Percentiles rank a stretch among this genome's conserved stretches.
phyloP scores from a whole-genome alignment of 768 basidiomycete species.

The Cytidiella melzeri region DNA sequence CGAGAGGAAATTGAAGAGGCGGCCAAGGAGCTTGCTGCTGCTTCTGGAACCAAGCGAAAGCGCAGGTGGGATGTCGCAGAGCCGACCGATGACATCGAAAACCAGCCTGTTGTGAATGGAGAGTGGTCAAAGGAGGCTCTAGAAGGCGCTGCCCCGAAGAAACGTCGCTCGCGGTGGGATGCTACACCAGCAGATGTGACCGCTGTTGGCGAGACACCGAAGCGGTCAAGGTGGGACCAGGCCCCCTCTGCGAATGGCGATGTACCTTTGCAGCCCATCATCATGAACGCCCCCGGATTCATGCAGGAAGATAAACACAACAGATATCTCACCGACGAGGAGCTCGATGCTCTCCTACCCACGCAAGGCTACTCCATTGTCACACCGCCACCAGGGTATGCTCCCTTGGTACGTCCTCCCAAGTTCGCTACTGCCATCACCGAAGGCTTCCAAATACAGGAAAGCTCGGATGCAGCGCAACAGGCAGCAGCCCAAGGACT shows the following conservation, averaged over 20 bases:
- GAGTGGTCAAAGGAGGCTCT: constrained; percentile 75
- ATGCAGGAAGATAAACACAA: constrained; percentile 95
- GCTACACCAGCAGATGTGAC: constrained; percentile 75
- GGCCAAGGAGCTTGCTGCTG: constrained; percentile 57
- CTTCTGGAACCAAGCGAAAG: constrained; percentile 58
- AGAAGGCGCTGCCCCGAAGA: constrained; percentile 75
- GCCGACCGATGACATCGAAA: constrained; percentile 56
- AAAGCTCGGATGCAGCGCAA: constrained; percentile 86
- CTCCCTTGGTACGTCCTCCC: constrained; percentile 57
- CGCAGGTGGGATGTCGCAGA: constrained; percentile 77
- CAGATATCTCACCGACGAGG: constrained; percentile 92
- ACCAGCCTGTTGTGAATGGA: constrained; percentile 53
- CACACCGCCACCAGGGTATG: constrained; percentile 91
- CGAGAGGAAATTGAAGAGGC: constrained; percentile 72
- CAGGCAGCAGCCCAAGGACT: constrained; percentile 87
- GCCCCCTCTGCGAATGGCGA: constrained; percentile 64
- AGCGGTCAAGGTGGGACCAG: constrained; percentile 96
- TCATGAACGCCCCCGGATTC: constrained; percentile 80
- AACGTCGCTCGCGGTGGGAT: constrained; percentile 95
- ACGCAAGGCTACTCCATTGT: constrained; percentile 84
- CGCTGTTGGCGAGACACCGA: constrained; percentile 59
- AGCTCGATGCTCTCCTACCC: constrained; percentile 88
- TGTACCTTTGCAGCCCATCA: constrained; percentile 68
- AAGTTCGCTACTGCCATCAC: constrained; percentile 47
- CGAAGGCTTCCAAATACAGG: constrained; percentile 92